Percentiles rank a stretch among this genome's conserved stretches.
Evolutionary conservation across 305 asterid species (phyloP).

Genomic region (Fraxinus velutina): DNA sequence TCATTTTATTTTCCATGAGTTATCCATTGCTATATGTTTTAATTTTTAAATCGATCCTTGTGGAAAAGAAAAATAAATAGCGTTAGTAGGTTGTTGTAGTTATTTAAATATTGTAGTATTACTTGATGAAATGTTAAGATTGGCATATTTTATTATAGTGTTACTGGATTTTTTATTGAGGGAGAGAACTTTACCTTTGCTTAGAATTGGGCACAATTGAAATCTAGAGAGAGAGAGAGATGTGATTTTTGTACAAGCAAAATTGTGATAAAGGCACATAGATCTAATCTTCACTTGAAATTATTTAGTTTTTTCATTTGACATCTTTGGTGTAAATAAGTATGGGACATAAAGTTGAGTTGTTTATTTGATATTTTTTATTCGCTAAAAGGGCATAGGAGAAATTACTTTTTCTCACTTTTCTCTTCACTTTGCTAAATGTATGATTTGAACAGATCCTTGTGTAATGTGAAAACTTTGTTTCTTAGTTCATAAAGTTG

Average conservation of each 20-base stretch:
- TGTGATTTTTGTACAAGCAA: neutral
- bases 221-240: neutral
- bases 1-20: neutral
- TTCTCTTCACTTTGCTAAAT: neutral
- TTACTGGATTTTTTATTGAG: neutral
- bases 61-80: neutral
- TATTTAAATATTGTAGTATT: neutral
- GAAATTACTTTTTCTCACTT: neutral
- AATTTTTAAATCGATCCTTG: neutral
- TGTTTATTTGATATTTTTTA: neutral
- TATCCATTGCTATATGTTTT: neutral
- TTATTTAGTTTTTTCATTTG: neutral
- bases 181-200: neutral
- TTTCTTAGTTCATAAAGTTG: neutral
- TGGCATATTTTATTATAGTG: neutral
- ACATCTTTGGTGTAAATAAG: neutral
- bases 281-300: neutral
- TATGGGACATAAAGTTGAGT: neutral
- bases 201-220: neutral
- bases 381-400: neutral
- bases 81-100: neutral
- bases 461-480: neutral
- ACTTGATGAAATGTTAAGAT: neutral
- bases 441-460: neutral
- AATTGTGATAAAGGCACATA: neutral